Evolutionary conservation across 1,284 basidiomycete genomes (phyloP), one percentile per base, ranked within the genome.

Genomic region (Dichomitus squalens): DNA sequence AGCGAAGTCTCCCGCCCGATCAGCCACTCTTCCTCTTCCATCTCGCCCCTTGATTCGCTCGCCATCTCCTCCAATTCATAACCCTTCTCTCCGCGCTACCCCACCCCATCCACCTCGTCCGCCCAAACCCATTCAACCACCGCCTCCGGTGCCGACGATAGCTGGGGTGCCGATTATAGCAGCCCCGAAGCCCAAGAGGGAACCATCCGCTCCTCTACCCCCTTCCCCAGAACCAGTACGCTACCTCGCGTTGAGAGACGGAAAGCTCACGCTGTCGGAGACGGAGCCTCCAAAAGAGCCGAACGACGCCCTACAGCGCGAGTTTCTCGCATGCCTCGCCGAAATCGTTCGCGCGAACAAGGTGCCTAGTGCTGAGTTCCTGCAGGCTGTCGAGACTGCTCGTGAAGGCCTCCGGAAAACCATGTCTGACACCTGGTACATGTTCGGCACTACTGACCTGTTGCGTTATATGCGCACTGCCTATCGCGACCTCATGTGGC

Each of bases 271-370:
- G 31, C 54, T 60, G 16, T 40, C 54, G n/a, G 51, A 46, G 35
- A 46, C 18, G 23, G 47, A 60, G 41, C 58, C 51, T 5, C 21
- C 35, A 11, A 29, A 25, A 4, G 58, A 60, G 48, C 2, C 47
- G 34, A 60, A 60, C n/a, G 51, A 60, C 27, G 58, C 58, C 25
- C 44, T 60, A 8, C 58, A 56, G 48, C 58, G 58, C 27, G 58
- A 60, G 54, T 60, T 60, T 34, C 53, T 60, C 48, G 58, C 58
- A 3, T 60, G 58, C 31, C 51, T 60, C 14, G 54, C 47, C 11
- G 58, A 60, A 41, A 47, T 60, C 29, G 58, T 60, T n/a, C 27
- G 23, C 33, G 54, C 54, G 29, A 60, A 60, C 51, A 60, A 60
- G 41, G 51, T 56, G 20, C 54, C 58, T 7, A 60, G 58, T 36